These are phyloP conservation scores for Coemansia sp. DNA, from an alignment of 192 early-diverging fungal species.

Conservation along the genomic window DNA sequence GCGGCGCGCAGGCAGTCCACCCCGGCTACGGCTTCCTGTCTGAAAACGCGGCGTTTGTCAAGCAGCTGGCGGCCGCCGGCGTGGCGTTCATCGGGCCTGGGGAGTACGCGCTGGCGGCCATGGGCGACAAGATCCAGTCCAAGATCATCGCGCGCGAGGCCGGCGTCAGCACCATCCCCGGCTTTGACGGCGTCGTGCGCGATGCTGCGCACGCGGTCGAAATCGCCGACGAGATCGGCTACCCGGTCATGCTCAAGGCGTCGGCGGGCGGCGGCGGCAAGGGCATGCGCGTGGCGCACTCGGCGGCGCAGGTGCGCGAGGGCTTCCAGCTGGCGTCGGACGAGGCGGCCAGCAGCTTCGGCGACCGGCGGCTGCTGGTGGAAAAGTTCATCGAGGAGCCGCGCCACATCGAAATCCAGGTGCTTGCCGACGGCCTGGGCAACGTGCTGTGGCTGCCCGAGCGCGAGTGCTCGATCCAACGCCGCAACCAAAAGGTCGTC, in stretches of 20 bases:
- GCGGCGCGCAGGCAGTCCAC: conserved; percentile 90
- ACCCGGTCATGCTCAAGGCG: conserved; percentile 85
- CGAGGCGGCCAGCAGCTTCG: conserved; percentile 83
- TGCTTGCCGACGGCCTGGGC: conserved; percentile 69
- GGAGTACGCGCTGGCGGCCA: conserved; percentile 66
- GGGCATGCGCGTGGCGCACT: conserved; percentile 78
- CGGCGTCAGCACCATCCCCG: conserved; percentile 80
- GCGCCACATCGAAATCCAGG: conserved; percentile 76
- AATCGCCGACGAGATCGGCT: conserved; percentile 68
- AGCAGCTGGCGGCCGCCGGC: conserved; percentile 68
- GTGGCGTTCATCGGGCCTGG: conserved; percentile 75
- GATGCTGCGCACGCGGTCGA: conserved; percentile 72
- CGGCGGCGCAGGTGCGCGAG: conserved; percentile 63
- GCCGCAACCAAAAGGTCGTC: conserved; percentile 80
- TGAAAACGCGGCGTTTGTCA: conserved; percentile 85
- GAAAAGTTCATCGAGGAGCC: conserved; percentile 91
- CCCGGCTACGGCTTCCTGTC: conserved; percentile 95
- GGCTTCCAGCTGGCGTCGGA: conserved; percentile 76
- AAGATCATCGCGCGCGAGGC: conserved; percentile 73
- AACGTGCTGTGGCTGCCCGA: conserved; percentile 84
- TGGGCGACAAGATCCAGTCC: conserved; percentile 82
- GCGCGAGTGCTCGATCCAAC: conserved; percentile 83
- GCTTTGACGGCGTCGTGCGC: conserved; percentile 79
- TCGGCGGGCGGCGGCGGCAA: conserved; percentile 82
- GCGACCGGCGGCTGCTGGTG: conserved; percentile 84